These are phyloP conservation scores for Alternaria gaisen DNA, from an alignment of 2,329 filamentous ascomycete genomes.

Conservation along the genomic window DNA sequence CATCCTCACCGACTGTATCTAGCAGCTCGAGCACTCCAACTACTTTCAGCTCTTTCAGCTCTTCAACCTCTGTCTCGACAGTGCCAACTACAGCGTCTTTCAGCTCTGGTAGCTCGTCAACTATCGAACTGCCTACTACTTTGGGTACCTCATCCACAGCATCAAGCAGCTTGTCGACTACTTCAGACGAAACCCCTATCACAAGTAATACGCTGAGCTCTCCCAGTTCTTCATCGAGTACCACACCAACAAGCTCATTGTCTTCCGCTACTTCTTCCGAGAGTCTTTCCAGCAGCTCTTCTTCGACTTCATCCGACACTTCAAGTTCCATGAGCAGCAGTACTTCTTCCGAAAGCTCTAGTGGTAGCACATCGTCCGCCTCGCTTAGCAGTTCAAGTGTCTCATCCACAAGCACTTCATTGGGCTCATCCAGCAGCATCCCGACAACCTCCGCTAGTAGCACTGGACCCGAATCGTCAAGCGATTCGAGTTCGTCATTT, in stretches of 20 bases:
- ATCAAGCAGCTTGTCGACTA: too few relatives aligned
- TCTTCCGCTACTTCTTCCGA: not conserved
- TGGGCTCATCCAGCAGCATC: constrained; percentile 3
- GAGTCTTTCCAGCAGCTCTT: constrained; percentile 1
- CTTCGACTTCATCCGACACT: not conserved
- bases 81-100: not conserved
- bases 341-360: not conserved
- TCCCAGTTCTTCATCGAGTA: not conserved
- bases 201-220: constrained; percentile 4
- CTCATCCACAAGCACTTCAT: not conserved
- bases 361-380: not conserved
- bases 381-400: constrained; percentile 1
- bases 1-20: not conserved
- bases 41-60: not conserved
- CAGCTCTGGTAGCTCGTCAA: not conserved
- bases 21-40: constrained; percentile 4
- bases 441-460: not conserved
- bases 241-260: not conserved
- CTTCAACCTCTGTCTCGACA: not conserved
- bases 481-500: constrained; percentile 2
- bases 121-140: not conserved
- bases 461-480: not conserved
- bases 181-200: not conserved
- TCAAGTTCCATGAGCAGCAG: not conserved
- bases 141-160: not conserved